Conservation (phyloP, 2,329 filamentous ascomycete species). For the Trichoderma atroviride region DNA sequence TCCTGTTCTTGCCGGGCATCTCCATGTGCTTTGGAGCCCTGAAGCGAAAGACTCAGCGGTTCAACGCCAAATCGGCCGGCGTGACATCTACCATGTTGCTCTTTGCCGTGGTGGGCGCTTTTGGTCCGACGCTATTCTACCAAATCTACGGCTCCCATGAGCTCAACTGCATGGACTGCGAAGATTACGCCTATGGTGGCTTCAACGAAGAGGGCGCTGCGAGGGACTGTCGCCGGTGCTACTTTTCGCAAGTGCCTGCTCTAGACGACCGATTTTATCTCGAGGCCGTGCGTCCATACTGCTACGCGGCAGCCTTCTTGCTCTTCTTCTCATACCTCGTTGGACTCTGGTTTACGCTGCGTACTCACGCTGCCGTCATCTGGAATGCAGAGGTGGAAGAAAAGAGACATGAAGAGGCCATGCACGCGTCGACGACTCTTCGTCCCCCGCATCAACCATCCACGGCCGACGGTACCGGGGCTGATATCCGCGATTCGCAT, state of each 20-base stretch:
- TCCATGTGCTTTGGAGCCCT: conserved; percentile 99
- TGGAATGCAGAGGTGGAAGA: conserved; percentile 87
- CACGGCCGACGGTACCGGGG: conserved; percentile 52
- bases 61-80: conserved; percentile 94
- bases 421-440: conserved; percentile 38
- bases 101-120: conserved; percentile 93
- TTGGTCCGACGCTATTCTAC: conserved; percentile 95
- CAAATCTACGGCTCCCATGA: conserved; percentile 98
- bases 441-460: conserved; percentile 43
- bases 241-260: conserved; percentile 85
- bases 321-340: conserved; percentile 93
- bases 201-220: conserved; percentile 43
- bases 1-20: conserved; percentile 88
- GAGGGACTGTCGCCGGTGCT: conserved; percentile 87
- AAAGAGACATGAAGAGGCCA: conserved; percentile 65
- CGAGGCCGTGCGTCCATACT: conserved; percentile 89
- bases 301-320: conserved; percentile 81
- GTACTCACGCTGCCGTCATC: conserved; percentile 94
- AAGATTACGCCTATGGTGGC: conserved; percentile 46
- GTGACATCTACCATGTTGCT: conserved; percentile 98
- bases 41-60: conserved; percentile 96
- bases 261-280: conserved; percentile 86
- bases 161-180: conserved; percentile 75
- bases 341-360: conserved; percentile 90
- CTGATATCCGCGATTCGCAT: conserved; percentile 82